Evolutionary conservation across 2,329 filamentous ascomycete species (phyloP), one percentile per base, ranked within the genome.

Genomic region (Thielaviopsis cerberus): DNA sequence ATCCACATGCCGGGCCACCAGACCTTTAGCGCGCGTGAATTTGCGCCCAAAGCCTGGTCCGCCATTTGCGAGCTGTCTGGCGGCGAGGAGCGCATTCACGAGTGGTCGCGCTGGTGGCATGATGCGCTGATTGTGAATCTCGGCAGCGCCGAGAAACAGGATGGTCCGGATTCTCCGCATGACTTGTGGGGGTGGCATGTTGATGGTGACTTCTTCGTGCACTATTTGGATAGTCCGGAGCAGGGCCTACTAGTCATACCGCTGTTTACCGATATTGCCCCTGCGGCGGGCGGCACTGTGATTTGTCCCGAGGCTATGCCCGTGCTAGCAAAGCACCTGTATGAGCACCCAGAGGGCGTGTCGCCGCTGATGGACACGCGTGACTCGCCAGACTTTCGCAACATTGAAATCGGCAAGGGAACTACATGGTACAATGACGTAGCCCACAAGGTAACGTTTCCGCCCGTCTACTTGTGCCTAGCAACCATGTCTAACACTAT

Each of bases 121-220:
- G 83, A 86, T 69, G 75, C 76, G 3, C 75, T 86, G 58, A 86
- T 86, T 64, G 81, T 86, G 48, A 86, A 86, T 67, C 73, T 86
- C 7, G 83, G 83, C 13, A 79, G 74, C 1, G 65, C 73, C 0
- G 74, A 76, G 55, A 70, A 70, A 53, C 76, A 78, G 61, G 74
- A 76, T 4, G 72, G 71, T 54, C 71, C 73, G 8, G 67, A 75
- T 2, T 68, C 72, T 37, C 80, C 80, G 0, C 71, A 74, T 55
- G 73, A 79, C 0, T 69, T 85, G 23, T 64, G 71, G 7, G 72
- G 72, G 23, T 86, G 83, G 82, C 83, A 86, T 67, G 80, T 84
- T 20, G 82, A 86, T 67, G 82, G 83, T 8, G 82, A 86, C 63
- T 86, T 85, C 67, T 86, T 86, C 66, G 74, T 83, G 4, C 83